phyloP scores from a whole-genome alignment of 352 stramenopile genomes.

The Pythium periplocum region DNA sequence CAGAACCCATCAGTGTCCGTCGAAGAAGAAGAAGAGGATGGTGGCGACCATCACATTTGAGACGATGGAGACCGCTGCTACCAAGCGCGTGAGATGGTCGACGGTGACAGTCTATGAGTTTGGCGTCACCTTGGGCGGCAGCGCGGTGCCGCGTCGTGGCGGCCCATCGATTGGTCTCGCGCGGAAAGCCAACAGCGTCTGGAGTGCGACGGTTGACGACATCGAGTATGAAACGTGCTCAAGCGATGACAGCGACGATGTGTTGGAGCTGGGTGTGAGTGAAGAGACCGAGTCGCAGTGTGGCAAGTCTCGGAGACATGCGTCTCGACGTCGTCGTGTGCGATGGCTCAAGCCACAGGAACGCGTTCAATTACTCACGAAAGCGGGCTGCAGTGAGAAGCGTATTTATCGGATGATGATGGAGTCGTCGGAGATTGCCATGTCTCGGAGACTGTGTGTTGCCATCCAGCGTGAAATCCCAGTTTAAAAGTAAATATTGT shows the following conservation, averaged over 20 bases:
- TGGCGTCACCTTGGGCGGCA: slow-evolving; percentile 17
- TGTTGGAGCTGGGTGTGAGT: too few species aligned
- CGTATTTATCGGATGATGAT: slow-evolving; percentile 53
- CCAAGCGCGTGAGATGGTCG: slow-evolving; percentile 22
- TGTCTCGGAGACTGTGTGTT: slow-evolving; percentile 19
- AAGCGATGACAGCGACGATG: too few species aligned
- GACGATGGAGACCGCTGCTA: too few species aligned
- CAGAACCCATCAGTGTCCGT: too few species aligned
- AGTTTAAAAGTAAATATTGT: too few species aligned
- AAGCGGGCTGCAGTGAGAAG: slow-evolving; percentile 38
- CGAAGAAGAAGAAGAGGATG: too few species aligned
- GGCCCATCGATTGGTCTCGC: slow-evolving; percentile 21
- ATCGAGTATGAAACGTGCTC: too few species aligned
- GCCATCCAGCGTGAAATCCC: too few species aligned
- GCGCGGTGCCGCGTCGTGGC: slow-evolving; percentile 16
- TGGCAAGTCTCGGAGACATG: too few species aligned
- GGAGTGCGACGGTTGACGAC: slow-evolving; percentile 9
- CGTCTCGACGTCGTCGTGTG: slow-evolving; percentile 8
- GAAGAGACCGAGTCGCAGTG: too few species aligned
- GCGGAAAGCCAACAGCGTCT: slow-evolving; percentile 14
- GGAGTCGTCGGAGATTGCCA: slow-evolving; percentile 44
- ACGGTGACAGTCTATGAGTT: slow-evolving; percentile 30
- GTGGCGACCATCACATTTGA: too few species aligned
- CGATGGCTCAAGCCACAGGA: slow-evolving; percentile 20
- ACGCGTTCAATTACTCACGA: slow-evolving; percentile 31